Evolutionary conservation across 257 asterid species (phyloP), one percentile per base, ranked within the genome.

Genomic region (Solanum rostratum): DNA sequence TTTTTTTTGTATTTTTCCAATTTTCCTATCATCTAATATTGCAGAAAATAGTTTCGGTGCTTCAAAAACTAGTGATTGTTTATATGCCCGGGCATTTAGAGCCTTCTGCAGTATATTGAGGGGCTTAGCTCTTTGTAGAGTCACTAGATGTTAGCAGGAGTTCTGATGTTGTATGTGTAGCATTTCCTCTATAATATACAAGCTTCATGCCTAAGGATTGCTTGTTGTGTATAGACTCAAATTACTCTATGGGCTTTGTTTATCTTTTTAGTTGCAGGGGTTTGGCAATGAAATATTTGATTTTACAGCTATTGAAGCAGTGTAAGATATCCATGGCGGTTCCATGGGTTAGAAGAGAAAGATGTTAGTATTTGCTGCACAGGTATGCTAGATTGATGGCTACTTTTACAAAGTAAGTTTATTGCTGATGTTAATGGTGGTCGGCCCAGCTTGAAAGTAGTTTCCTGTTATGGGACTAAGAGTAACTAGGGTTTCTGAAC

Each of bases 161-260:
- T 84, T 84, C 46, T 49, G 46, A 80, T 93, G 92, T 86, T 91
- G 96, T 93, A 90, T 84, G 91, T 71, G 71, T 84, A 46, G 87
- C 80, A 52, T 16, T 76, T 78, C 63, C 82, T 78, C 82, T 78
- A 46, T 29, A 50, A 33, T 65, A 82, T 29, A 82, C 8, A 53
- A 84, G 86, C 87, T 84, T 79, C 18, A 29, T 78, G 62, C 27
- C 18, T 78, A 49, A 49, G 12, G 63, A 27, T 50, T 24, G 82
- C 82, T 78, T 78, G 82, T 78, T 27, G 46, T 78, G 27, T 27
- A 50, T 78, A 10, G n/a, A 39, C 82, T 49, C 63, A 78, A 78
- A 78, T 78, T 29, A 50, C n/a, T 50, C 50, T 50, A 45, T 50
- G 82, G 59, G 63, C 45, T 78, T 78, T 78, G 45, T 78, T 49